Evolutionary conservation across 208 protist genomes (phyloP).

Genomic region (Kentomonas sorsogonicus): DNA sequence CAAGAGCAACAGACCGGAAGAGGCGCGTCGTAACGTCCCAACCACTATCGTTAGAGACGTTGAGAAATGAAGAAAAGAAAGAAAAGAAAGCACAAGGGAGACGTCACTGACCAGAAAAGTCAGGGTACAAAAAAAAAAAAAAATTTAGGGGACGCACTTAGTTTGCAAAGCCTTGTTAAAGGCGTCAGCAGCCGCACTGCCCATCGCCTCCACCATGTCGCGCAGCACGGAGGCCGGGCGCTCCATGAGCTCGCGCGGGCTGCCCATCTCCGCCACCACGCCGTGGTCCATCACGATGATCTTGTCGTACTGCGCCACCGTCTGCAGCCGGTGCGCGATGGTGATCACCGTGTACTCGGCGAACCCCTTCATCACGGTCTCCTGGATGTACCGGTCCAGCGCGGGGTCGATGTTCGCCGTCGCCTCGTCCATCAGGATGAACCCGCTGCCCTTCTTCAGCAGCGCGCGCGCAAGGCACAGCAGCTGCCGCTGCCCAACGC

Average conservation of each 20-base stretch:
- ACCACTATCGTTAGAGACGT: no score
- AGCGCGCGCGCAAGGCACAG: slow-evolving; percentile 53
- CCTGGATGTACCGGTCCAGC: slow-evolving; percentile 56
- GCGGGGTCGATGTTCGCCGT: slow-evolving; percentile 70
- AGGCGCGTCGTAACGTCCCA: no score
- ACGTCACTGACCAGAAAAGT: no score
- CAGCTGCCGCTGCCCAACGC: slow-evolving; percentile 57
- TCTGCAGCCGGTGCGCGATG: slow-evolving; percentile 78
- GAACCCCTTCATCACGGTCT: slow-evolving; percentile 52
- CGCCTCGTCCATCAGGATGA: slow-evolving; percentile 84
- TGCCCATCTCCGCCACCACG: slow-evolving; percentile 44
- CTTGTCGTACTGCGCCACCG: slow-evolving; percentile 65
- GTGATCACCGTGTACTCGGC: slow-evolving; percentile 70
- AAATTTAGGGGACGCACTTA: no score
- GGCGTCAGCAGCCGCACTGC: neutral
- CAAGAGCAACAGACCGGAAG: no score
- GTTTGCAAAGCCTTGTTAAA: no score
- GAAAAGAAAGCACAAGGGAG: no score
- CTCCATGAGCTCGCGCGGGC: slow-evolving; percentile 38
- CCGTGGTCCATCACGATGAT: slow-evolving; percentile 78
- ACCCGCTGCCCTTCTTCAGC: slow-evolving; percentile 32
- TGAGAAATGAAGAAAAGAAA: no score
- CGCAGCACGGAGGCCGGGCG: neutral
- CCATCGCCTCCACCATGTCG: neutral
- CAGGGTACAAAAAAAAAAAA: no score